phyloP scores from a whole-genome alignment of 2,329 filamentous ascomycete species.

The Aspergillus japonicus region DNA sequence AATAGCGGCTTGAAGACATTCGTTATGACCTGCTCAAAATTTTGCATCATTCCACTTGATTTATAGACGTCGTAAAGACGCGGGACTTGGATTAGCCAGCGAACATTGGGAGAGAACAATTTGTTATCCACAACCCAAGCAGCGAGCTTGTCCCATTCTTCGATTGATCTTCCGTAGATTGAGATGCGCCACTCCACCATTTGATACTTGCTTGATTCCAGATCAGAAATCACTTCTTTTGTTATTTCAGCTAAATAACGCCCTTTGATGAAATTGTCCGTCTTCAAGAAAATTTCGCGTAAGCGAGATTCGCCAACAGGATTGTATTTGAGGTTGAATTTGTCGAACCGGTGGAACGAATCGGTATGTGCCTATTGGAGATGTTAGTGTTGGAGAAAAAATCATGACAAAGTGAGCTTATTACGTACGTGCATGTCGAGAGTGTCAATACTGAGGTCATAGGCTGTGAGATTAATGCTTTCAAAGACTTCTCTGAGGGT shows the following conservation, averaged over 20 bases:
- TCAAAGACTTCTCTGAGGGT: slow-evolving; percentile 93
- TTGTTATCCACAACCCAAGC: slow-evolving; percentile 98
- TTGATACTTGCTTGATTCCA: slow-evolving; percentile 98
- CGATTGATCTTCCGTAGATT: slow-evolving; percentile 85
- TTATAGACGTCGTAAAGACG: slow-evolving; percentile 96
- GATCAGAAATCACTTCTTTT: slow-evolving; percentile 93
- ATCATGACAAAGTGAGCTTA: background rate
- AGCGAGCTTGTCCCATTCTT: slow-evolving; percentile 97
- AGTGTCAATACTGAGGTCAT: slow-evolving; percentile 96
- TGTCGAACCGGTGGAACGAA: slow-evolving; percentile 97
- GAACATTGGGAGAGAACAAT: slow-evolving; percentile 93
- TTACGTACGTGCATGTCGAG: slow-evolving; percentile 90
- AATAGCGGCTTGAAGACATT: slow-evolving; percentile 95
- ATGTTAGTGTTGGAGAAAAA: slow-evolving; percentile 11
- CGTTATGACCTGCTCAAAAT: slow-evolving; percentile 83
- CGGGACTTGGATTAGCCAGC: slow-evolving; percentile 94
- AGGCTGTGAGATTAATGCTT: slow-evolving; percentile 94
- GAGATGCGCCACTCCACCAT: slow-evolving; percentile 99
- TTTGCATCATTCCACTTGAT: slow-evolving; percentile 78
- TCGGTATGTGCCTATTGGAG: slow-evolving; percentile 77
- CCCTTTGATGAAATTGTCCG: slow-evolving; percentile 95
- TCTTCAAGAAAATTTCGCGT: slow-evolving; percentile 97
- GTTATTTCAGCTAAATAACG: slow-evolving; percentile 96
- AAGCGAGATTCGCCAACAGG: slow-evolving; percentile 92
- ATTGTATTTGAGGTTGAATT: slow-evolving; percentile 99